Conservation (phyloP, 306 rosid species). For the Vigna hirtella region DNA sequence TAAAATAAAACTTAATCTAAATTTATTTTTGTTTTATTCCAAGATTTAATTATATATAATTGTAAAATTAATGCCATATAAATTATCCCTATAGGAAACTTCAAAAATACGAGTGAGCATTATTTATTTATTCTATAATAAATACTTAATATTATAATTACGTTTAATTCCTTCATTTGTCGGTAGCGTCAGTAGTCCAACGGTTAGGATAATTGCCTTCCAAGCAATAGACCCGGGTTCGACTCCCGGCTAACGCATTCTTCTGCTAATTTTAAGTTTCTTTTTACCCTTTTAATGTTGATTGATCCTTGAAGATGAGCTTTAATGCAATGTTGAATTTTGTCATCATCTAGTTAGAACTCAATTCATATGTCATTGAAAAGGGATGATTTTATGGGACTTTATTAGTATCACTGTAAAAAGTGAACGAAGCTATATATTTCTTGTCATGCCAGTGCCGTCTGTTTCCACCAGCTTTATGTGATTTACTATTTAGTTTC, state of each 20-base stretch:
- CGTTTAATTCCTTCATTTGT: too few species aligned
- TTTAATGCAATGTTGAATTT: background rate
- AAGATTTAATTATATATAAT: too few species aligned
- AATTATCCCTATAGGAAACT: too few species aligned
- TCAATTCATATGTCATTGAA: background rate
- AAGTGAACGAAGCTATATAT: background rate
- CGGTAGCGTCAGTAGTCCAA: conserved; percentile 35
- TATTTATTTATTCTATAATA: too few species aligned
- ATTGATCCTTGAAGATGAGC: background rate
- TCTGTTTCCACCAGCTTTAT: conserved; percentile 8
- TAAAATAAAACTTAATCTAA: too few species aligned
- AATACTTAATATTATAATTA: too few species aligned
- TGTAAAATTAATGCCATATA: too few species aligned
- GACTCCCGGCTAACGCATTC: conserved; percentile 40
- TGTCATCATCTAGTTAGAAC: background rate
- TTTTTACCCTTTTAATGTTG: background rate
- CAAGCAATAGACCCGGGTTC: conserved; percentile 28
- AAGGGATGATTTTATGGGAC: background rate
- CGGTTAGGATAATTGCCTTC: conserved; percentile 38
- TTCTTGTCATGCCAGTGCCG: background rate
- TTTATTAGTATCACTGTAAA: background rate
- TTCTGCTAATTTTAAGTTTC: background rate
- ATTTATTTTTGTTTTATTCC: too few species aligned
- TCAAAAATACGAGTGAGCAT: too few species aligned
- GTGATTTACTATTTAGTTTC: background rate